Evolutionary conservation across 257 asterid genomes (phyloP).

Genomic region (Jacaranda copaia): DNA sequence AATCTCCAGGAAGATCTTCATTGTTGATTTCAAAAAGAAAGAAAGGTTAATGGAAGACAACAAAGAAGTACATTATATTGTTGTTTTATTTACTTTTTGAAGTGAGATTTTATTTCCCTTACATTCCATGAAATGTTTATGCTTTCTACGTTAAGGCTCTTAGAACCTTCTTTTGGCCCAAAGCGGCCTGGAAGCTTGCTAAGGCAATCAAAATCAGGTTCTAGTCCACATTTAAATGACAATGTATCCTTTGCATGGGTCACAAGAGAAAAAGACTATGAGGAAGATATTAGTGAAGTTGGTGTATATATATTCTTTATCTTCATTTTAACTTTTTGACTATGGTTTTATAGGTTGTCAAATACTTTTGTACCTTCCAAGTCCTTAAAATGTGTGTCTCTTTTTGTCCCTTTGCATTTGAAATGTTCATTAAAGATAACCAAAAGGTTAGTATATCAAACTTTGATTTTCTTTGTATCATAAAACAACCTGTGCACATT

Average conservation of each 20-base stretch:
- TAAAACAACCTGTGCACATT: background rate
- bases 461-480: slow-evolving; percentile 26
- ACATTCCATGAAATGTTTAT: slow-evolving; percentile 36
- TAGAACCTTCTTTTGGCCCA: slow-evolving; percentile 36
- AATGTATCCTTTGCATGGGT: slow-evolving; percentile 43
- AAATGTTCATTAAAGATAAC: slow-evolving; percentile 78
- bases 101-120: slow-evolving; percentile 24
- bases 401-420: slow-evolving; percentile 51
- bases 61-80: slow-evolving; percentile 51
- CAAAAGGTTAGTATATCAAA: slow-evolving; percentile 65
- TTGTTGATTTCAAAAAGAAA: slow-evolving; percentile 50
- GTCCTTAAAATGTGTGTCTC: slow-evolving; percentile 53
- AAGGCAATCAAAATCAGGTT: slow-evolving; percentile 44
- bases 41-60: slow-evolving; percentile 52
- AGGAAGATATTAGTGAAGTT: slow-evolving; percentile 68
- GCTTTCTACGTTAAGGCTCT: slow-evolving; percentile 44
- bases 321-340: slow-evolving; percentile 6
- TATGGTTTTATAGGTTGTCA: slow-evolving; percentile 54
- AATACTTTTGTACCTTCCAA: slow-evolving; percentile 44
- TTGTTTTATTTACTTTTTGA: slow-evolving; percentile 34
- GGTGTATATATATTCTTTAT: slow-evolving; percentile 41
- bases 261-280: slow-evolving; percentile 44
- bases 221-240: slow-evolving; percentile 49
- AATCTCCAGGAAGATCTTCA: slow-evolving; percentile 39
- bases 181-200: slow-evolving; percentile 49